These are phyloP conservation scores for Magnolia sinica DNA, from an alignment of 164 flowering plant genomes.

Conservation along the genomic window DNA sequence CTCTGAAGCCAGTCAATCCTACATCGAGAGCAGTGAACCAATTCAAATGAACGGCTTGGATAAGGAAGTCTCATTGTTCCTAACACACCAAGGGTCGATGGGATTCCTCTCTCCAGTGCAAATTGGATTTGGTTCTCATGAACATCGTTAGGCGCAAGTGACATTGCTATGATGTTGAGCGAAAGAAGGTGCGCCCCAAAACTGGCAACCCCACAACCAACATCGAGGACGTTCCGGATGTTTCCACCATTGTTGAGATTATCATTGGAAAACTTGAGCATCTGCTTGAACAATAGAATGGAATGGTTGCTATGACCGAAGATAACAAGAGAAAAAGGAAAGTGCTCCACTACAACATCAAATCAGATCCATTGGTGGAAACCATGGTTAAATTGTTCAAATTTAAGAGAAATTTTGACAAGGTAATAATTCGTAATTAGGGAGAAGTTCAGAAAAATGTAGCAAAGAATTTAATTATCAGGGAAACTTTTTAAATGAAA, in stretches of 20 bases:
- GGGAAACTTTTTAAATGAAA: too few species aligned
- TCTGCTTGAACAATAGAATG: constrained; percentile 33
- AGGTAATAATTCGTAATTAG: too few species aligned
- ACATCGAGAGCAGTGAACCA: constrained; percentile 79
- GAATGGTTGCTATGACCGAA: background rate
- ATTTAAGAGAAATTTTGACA: too few species aligned
- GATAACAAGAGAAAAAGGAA: background rate
- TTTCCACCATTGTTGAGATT: constrained; percentile 68
- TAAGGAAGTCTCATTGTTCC: constrained; percentile 75
- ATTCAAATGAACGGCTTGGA: constrained; percentile 78
- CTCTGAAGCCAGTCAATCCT: constrained; percentile 88
- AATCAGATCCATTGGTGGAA: background rate
- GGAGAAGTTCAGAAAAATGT: too few species aligned
- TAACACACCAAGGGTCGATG: constrained; percentile 68
- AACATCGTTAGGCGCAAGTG: constrained; percentile 77
- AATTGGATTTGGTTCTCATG: constrained; percentile 84
- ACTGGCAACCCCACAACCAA: constrained; percentile 88
- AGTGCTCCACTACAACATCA: background rate
- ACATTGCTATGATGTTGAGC: constrained; percentile 59
- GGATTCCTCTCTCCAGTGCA: constrained; percentile 76
- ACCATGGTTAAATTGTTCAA: too few species aligned
- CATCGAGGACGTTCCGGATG: constrained; percentile 68
- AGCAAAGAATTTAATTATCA: too few species aligned
- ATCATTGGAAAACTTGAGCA: constrained; percentile 73
- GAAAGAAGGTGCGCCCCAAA: constrained; percentile 81